Evolutionary conservation across 495 filamentous ascomycete species (phyloP).

Genomic region (Annulohypoxylon bovei): DNA sequence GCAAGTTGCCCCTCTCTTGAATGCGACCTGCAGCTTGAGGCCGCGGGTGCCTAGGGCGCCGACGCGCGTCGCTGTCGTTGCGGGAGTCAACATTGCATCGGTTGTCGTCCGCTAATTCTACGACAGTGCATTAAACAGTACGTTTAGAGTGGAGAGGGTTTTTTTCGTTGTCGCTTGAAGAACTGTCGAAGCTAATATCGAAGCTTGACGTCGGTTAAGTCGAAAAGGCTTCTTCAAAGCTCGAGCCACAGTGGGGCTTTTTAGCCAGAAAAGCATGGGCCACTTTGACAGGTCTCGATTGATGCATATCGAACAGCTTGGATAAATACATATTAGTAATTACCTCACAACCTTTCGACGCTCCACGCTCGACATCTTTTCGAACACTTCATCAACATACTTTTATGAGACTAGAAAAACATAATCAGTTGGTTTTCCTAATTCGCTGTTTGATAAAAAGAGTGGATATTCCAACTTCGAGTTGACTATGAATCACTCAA

Average conservation of each 20-base stretch:
- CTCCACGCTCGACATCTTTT: background rate
- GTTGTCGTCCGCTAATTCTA: slow-evolving; percentile 3
- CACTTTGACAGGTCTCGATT: background rate
- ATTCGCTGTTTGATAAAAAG: too few relatives aligned
- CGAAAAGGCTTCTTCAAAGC: slow-evolving; percentile 27
- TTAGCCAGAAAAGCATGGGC: background rate
- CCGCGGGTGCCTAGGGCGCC: slow-evolving; percentile 38
- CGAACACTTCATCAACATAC: background rate
- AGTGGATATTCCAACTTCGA: too few relatives aligned
- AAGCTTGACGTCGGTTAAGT: slow-evolving; percentile 35
- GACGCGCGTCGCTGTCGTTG: slow-evolving; percentile 41
- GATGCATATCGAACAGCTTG: background rate
- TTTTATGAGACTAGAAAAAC: too few relatives aligned
- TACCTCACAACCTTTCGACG: background rate
- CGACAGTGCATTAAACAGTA: slow-evolving; percentile 6
- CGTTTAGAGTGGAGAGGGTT: slow-evolving; percentile 10
- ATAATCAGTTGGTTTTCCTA: too few relatives aligned
- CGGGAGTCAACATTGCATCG: slow-evolving; percentile 44
- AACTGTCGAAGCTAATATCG: slow-evolving; percentile 24
- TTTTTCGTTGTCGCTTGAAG: slow-evolving; percentile 6
- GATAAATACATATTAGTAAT: background rate
- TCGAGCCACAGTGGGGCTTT: slow-evolving; percentile 26
- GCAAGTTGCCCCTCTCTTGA: slow-evolving; percentile 42
- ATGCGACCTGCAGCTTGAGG: slow-evolving; percentile 42
- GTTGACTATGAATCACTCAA: too few relatives aligned